Conservation (phyloP, 2,329 filamentous ascomycete genomes). For the Claviceps maximensis region DNA sequence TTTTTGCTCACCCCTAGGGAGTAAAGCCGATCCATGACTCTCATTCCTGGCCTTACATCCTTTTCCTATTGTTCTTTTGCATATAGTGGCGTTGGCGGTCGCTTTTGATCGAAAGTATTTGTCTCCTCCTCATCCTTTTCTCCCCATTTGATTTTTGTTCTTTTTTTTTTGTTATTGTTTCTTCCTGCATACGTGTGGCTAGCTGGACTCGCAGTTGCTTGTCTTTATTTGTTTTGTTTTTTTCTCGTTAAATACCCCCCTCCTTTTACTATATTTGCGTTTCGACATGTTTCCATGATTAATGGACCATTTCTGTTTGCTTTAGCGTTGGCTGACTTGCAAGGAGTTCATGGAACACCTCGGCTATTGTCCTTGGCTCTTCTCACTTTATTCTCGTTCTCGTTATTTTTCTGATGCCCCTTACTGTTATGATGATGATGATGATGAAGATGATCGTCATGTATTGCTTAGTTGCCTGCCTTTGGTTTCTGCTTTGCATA, state of each 20-base stretch:
- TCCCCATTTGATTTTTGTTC: background rate
- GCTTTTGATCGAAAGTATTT: background rate
- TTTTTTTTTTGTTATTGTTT: background rate
- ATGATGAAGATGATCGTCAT: background rate
- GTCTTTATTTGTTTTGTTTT: no score
- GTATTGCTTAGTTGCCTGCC: background rate
- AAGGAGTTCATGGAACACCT: background rate
- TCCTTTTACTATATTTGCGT: background rate
- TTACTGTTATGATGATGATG: no score
- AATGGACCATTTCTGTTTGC: background rate
- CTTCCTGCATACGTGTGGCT: background rate
- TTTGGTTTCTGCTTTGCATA: background rate
- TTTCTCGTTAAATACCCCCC: background rate
- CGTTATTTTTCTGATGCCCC: background rate
- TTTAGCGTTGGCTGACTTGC: background rate
- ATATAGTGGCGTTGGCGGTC: conserved; percentile 4
- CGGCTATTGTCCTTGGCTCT: no score
- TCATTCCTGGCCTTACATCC: background rate
- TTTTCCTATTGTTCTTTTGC: conserved; percentile 4
- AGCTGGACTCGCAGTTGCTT: background rate
- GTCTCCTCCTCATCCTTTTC: background rate
- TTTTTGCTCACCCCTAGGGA: conserved; percentile 37
- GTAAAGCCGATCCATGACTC: conserved; percentile 7
- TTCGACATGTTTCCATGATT: background rate
- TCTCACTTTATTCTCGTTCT: no score